Evolutionary conservation across 441 rosid species (phyloP).

Genomic region (Pelargonium australe): DNA sequence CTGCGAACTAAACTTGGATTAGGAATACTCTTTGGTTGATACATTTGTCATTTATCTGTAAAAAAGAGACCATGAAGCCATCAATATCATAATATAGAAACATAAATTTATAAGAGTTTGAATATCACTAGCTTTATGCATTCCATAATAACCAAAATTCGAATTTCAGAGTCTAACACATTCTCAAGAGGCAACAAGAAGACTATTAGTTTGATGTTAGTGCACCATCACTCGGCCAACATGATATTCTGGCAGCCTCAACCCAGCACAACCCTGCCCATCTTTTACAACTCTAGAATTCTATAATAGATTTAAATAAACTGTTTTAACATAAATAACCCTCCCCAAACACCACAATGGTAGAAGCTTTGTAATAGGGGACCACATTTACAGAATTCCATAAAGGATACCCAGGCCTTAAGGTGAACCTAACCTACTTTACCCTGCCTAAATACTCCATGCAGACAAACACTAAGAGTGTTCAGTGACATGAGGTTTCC

Average conservation of each 20-base stretch:
- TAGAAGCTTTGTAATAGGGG: too few species aligned
- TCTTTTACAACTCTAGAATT: background rate
- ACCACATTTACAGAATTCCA: too few species aligned
- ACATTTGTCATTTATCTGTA: constrained; percentile 41
- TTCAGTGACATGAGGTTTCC: too few species aligned
- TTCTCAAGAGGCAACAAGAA: background rate
- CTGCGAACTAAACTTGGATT: constrained; percentile 36
- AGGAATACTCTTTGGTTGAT: constrained; percentile 37
- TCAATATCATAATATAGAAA: constrained; percentile 6
- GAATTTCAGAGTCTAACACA: background rate
- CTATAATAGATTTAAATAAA: background rate
- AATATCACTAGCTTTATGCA: background rate
- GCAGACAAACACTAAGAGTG: too few species aligned
- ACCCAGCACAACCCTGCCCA: background rate
- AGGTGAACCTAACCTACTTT: too few species aligned
- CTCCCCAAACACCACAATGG: too few species aligned
- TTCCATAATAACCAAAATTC: constrained; percentile 10
- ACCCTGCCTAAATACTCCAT: too few species aligned
- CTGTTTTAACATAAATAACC: background rate
- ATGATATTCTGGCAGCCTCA: background rate
- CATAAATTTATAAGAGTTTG: background rate
- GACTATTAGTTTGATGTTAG: background rate
- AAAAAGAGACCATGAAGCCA: constrained; percentile 15
- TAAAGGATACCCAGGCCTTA: too few species aligned
- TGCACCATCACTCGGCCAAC: constrained; percentile 3